These are phyloP conservation scores for Diaporthe ilicicola DNA, from an alignment of 2,329 filamentous ascomycete genomes.

Conservation along the genomic window DNA sequence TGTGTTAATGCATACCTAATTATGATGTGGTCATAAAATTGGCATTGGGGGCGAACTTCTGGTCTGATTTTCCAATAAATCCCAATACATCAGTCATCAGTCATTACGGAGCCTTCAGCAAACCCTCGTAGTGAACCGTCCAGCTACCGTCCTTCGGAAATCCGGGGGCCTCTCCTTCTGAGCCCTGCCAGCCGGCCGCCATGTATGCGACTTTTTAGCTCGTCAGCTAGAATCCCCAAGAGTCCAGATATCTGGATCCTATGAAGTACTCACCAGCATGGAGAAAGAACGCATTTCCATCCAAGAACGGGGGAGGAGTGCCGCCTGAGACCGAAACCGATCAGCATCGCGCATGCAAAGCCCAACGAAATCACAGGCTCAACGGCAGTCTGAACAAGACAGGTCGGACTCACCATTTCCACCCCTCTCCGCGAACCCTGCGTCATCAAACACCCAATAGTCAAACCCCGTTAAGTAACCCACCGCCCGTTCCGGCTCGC, in stretches of 20 bases:
- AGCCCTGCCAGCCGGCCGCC: constrained; percentile 6
- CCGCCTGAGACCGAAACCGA: not conserved
- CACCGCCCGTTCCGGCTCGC: constrained; percentile 51
- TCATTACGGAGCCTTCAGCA: not conserved
- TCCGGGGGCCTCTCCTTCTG: not conserved
- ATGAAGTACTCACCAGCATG: not conserved
- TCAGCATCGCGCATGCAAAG: not conserved
- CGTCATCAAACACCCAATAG: constrained; percentile 53
- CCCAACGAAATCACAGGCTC: too few relatives aligned
- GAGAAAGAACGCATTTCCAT: constrained; percentile 8
- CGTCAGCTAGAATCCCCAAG: not conserved
- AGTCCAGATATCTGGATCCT: too few relatives aligned
- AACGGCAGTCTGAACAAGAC: not conserved
- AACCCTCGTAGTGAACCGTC: not conserved
- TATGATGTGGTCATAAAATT: too few relatives aligned
- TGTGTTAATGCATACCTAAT: too few relatives aligned
- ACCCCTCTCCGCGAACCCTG: constrained; percentile 37
- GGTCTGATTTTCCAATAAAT: too few relatives aligned
- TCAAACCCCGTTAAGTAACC: constrained; percentile 51
- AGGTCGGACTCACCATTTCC: not conserved
- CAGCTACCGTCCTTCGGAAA: constrained; percentile 4
- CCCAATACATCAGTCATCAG: not conserved
- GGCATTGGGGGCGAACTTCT: too few relatives aligned
- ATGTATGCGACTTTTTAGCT: not conserved
- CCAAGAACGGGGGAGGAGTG: not conserved